Percentiles rank a stretch among this genome's conserved stretches.
phyloP scores from a whole-genome alignment of 805 yeast species.

The Cyberlindnera petersonii region DNA sequence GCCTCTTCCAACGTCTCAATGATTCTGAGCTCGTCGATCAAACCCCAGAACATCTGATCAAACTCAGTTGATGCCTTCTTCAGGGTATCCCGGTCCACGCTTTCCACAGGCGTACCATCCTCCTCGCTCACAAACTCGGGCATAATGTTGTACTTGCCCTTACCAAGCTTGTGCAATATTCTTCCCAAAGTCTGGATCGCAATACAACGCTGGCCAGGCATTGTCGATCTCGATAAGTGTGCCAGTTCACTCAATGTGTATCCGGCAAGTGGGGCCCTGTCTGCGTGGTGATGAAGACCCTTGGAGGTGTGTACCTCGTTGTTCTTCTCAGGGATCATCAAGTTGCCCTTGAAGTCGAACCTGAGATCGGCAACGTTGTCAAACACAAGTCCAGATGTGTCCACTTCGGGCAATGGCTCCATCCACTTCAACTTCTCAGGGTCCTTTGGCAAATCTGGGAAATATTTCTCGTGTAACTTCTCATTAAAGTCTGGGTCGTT shows the following conservation, averaged over 20 bases:
- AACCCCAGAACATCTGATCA: constrained; percentile 59
- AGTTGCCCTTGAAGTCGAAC: constrained; percentile 82
- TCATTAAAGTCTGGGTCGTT: constrained; percentile 76
- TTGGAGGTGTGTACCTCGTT: constrained; percentile 43
- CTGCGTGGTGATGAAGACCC: constrained; percentile 91
- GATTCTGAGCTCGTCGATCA: constrained; percentile 57
- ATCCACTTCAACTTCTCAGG: constrained; percentile 87
- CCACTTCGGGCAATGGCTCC: constrained; percentile 56
- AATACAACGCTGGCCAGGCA: constrained; percentile 81
- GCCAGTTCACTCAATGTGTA: constrained; percentile 82
- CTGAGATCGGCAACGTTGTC: constrained; percentile 64
- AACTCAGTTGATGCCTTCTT: constrained; percentile 30
- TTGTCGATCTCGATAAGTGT: constrained; percentile 71
- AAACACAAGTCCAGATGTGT: constrained; percentile 30
- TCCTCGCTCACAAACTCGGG: constrained; percentile 40
- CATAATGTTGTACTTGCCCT: constrained; percentile 48
- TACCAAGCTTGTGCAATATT: constrained; percentile 74
- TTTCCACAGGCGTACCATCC: constrained; percentile 27
- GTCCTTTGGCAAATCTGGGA: constrained; percentile 86
- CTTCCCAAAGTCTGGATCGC: constrained; percentile 88
- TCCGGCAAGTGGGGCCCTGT: constrained; percentile 86
- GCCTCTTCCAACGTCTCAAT: constrained; percentile 64
- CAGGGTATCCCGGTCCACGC: constrained; percentile 32
- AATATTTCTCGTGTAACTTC: constrained; percentile 77
- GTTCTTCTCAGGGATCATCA: constrained; percentile 57